phyloP scores from a whole-genome alignment of 805 yeast genomes.

The Henningerozyma blattae region DNA sequence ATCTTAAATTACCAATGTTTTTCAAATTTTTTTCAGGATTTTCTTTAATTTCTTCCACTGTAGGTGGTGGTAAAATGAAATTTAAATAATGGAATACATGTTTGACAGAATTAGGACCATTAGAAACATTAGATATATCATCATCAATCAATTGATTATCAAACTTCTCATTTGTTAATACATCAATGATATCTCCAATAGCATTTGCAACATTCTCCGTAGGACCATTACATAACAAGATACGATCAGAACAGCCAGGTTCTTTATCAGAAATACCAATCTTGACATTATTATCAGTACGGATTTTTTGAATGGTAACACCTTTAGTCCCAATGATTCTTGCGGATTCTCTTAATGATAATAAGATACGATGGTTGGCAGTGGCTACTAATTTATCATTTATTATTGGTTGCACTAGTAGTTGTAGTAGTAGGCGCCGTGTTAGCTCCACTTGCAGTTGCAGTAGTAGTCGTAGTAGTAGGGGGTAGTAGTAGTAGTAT shows the following conservation, averaged over 20 bases:
- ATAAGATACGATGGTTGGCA: conserved; percentile 35
- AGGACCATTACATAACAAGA: conserved; percentile 66
- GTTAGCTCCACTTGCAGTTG: too few relatives aligned
- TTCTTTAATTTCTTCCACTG: conserved; percentile 16
- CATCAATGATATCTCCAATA: conserved; percentile 54
- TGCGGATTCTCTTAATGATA: conserved; percentile 81
- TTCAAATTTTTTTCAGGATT: conserved; percentile 13
- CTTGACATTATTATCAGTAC: conserved; percentile 65
- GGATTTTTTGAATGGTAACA: conserved; percentile 57
- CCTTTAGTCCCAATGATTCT: conserved; percentile 84
- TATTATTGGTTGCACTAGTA: too few relatives aligned
- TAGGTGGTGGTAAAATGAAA: conserved; percentile 22
- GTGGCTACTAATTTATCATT: too few relatives aligned
- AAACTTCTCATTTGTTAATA: conserved; percentile 8
- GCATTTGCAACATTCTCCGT: conserved; percentile 61
- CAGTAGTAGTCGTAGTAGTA: too few relatives aligned
- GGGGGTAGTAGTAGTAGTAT: too few relatives aligned
- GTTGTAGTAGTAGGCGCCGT: too few relatives aligned
- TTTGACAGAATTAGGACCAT: conserved; percentile 20
- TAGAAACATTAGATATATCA: conserved; percentile 6
- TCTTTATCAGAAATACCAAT: conserved; percentile 79
- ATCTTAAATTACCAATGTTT: conserved; percentile 35
- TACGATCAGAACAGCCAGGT: conserved; percentile 73
- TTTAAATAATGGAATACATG: conserved; percentile 33
- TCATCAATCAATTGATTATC: conserved; percentile 16